Base-by-base conservation (phyloP, 2,329 filamentous ascomycete species). In the Chrysoporthe cubensis region DNA sequence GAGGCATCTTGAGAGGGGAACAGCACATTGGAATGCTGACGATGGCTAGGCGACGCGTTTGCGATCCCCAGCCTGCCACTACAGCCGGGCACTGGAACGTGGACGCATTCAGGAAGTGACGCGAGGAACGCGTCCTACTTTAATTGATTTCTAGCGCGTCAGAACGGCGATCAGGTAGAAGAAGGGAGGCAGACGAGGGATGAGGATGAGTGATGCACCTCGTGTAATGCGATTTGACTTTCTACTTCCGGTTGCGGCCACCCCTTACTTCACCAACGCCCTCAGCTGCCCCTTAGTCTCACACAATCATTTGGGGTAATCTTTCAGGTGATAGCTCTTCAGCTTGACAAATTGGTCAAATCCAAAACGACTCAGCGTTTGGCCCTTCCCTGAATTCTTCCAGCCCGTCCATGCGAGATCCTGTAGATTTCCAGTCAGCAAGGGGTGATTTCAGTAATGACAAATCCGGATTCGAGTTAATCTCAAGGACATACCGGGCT, bases 331-430 rank as follows among this genome's bases (percentile, higher is more conserved):
- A 79, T 91, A 96, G 84, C 92, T 97, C 89, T 97, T 97, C 75
- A 97, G 85, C 85, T 96, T 97, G 76, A 96, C 91, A 77, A 97
- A 98, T 77, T 97, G 93, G 74, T 97, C 95, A 76, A 96, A 98
- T 13, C 95, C 95, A 75, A 94, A 97, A 74, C 84, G 90, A 81
- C 93, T 96, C 74, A 98, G 81, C 11, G 94, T 97, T 73, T 94
- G 91, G 32, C 95, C 95, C 79, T 92, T 94, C 71, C 95, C 95
- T 69, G 94, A 97, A 78, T 97, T 94, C 84, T 98, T 98, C 94
- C 94, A 97, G 13, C 95, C 95, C 2, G 94, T 96, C 93, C 93
- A 97, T n/a, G 94, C 93, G 72, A 97, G 87, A 79, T 97, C 93
- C 92, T 95, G 74, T 48, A 63, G 66, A 65, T 32, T 59, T 62